Base-by-base conservation (phyloP, 805 yeast genomes). In the Brettanomyces sp. region DNA sequence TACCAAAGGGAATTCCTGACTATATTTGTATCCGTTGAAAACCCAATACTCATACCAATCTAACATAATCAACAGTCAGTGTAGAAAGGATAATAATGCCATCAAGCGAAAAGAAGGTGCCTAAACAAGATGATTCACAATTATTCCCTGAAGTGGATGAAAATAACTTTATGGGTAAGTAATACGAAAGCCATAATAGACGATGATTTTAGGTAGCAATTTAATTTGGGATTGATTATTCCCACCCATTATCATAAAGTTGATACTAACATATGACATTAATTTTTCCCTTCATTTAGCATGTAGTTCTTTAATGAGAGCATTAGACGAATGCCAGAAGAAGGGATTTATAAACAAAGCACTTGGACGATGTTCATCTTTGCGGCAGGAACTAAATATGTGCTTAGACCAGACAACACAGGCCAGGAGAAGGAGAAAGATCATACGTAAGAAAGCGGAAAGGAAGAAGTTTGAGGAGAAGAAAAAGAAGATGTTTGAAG, bases 291-390 rank as follows among this genome's bases (percentile, higher is more conserved):
- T 13, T 13, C 5, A 18, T 38, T 45, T 47, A 74, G 84, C 84
- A 18, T 91, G 99, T 63, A 79, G 76, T 44, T 85, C 82, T 50
- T 73, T 88, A 37, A 88, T 93, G 62, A 81, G 82, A 50, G 96
- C 95, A 0, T 74, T 91, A 5, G 95, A 91, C 56, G 82, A 86
- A 59, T 91, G 99, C 61, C 96, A 90, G 57, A 73, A 78, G 48
- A 73, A 73, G 45, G 83, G 80, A 46, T 83, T 80, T 53, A 54
- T 84, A 49, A 73, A 77, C 52, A 78, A 85, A 60, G 80, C 85
- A 6, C 68, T 87, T 53, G 98, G 98, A 25, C 70, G 77, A 48
- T 91, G 99, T 66, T 87, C 88, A 64, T 79, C 80, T 45, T 82
- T 84, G 56, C 89, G 89, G 57, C 86, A 84, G 51, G 90, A 85